These are phyloP conservation scores for Penicillium lividum DNA, from an alignment of 495 filamentous ascomycete species.

Conservation along the genomic window DNA sequence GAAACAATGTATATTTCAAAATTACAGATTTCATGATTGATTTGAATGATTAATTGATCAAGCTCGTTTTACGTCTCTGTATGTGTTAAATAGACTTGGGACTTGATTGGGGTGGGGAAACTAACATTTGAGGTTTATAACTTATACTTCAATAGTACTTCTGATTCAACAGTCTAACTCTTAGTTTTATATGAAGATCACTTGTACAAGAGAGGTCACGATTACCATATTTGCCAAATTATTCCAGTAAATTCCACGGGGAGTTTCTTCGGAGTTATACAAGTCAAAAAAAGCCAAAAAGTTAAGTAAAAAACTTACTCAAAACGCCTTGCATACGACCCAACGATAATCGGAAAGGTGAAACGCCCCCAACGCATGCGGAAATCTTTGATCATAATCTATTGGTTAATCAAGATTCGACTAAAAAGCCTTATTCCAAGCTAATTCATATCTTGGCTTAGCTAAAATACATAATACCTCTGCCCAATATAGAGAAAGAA, in stretches of 20 bases:
- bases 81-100: too few relatives aligned
- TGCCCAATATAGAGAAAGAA: not conserved
- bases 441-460: not conserved
- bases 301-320: not conserved
- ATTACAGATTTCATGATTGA: not conserved
- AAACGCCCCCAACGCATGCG: not conserved
- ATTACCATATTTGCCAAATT: too few relatives aligned
- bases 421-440: conserved; percentile 5
- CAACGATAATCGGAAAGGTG: conserved; percentile 1
- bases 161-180: not conserved
- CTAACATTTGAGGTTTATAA: too few relatives aligned
- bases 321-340: not conserved
- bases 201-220: too few relatives aligned
- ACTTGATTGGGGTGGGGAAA: not conserved
- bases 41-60: not conserved
- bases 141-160: not conserved
- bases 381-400: not conserved
- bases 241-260: not conserved
- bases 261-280: not conserved
- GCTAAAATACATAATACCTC: not conserved
- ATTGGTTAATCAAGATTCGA: not conserved
- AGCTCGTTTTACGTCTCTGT: too few relatives aligned
- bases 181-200: not conserved
- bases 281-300: not conserved
- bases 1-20: not conserved